Conservation (phyloP, 2,329 filamentous ascomycete species). For the Arachnomyces sp. region DNA sequence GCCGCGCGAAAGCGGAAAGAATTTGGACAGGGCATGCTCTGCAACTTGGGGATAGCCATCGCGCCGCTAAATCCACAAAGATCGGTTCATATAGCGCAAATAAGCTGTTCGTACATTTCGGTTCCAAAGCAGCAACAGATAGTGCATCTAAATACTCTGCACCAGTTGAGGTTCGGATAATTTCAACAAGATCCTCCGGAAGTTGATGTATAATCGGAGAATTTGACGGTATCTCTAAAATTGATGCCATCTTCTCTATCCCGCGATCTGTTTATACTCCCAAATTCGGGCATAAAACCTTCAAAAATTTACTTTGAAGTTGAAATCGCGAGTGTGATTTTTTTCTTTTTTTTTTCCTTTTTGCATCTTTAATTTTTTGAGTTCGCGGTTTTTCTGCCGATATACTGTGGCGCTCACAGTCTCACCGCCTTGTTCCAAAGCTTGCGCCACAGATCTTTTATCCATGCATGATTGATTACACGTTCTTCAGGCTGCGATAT, state of each 20-base stretch:
- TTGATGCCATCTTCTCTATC: conserved; percentile 33
- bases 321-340: too few species aligned
- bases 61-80: conserved; percentile 74
- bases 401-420: too few species aligned
- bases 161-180: conserved; percentile 54
- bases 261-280: conserved; percentile 16
- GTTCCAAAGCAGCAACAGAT: conserved; percentile 60
- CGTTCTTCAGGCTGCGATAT: conserved; percentile 7
- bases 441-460: conserved; percentile 21
- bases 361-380: too few species aligned
- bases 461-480: not conserved
- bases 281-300: too few species aligned
- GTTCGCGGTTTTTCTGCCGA: too few species aligned
- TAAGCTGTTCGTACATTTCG: conserved; percentile 63
- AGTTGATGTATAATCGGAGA: conserved; percentile 48
- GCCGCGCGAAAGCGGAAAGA: conserved; percentile 67
- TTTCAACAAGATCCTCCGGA: conserved; percentile 61
- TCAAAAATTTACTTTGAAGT: too few species aligned
- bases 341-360: too few species aligned
- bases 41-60: conserved; percentile 53
- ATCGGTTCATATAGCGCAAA: conserved; percentile 67
- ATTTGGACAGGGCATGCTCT: conserved; percentile 33
- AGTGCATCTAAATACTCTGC: conserved; percentile 64
- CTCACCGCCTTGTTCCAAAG: conserved; percentile 11
- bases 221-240: conserved; percentile 49